Conservation (phyloP, 2,329 filamentous ascomycete species). For the Trichoderma atroviride region DNA sequence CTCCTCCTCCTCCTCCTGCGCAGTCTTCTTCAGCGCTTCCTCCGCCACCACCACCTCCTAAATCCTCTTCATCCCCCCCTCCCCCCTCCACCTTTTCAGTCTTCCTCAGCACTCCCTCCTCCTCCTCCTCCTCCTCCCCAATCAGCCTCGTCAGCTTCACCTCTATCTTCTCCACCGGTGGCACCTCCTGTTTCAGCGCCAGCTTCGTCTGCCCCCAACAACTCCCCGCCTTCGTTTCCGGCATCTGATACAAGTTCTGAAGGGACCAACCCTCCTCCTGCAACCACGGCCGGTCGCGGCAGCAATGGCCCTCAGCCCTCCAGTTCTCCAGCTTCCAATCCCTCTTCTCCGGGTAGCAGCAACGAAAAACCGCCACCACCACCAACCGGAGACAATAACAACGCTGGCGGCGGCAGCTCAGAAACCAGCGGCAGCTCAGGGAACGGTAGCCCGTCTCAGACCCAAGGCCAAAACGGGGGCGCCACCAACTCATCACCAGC, state of each 20-base stretch:
- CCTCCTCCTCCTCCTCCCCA: not conserved
- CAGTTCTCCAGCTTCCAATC: not conserved
- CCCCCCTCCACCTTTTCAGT: no score
- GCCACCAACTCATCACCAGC: not conserved
- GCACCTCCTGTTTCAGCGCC: not conserved
- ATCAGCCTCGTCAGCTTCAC: not conserved
- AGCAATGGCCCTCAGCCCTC: not conserved
- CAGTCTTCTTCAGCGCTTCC: not conserved
- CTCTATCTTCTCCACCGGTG: not conserved
- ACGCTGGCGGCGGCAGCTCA: not conserved
- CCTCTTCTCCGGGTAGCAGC: not conserved
- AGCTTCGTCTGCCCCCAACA: not conserved
- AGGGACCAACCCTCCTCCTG: not conserved
- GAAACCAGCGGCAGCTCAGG: not conserved
- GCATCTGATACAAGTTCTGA: not conserved
- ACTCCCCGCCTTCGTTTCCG: not conserved
- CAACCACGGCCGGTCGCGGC: not conserved
- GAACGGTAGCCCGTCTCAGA: not conserved
- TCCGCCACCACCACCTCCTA: not conserved
- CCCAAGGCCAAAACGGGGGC: not conserved
- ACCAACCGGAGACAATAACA: not conserved
- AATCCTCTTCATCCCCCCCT: not conserved
- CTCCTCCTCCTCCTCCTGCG: no score
- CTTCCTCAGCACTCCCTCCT: not conserved
- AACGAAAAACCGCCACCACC: not conserved